Conservation (phyloP, 805 yeast genomes). For the Cyberlindnera meyerae region DNA sequence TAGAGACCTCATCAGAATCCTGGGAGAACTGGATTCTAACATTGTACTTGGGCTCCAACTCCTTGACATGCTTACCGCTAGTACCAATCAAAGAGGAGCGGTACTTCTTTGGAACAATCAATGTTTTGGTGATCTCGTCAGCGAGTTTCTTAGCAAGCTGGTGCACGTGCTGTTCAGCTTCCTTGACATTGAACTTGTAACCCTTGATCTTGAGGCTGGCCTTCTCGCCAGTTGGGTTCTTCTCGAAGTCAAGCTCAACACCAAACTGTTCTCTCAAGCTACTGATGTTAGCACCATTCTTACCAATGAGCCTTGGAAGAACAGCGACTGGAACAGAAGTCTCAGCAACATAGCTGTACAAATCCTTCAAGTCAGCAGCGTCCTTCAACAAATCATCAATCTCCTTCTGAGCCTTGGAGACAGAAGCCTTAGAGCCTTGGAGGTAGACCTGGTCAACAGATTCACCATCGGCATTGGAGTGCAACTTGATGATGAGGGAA, state of each 20-base stretch:
- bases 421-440: constrained; percentile 67
- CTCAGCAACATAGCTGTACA: constrained; percentile 37
- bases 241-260: constrained; percentile 70
- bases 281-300: constrained; percentile 72
- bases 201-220: constrained; percentile 66
- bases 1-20: constrained; percentile 52
- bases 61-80: constrained; percentile 72
- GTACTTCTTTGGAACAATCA: constrained; percentile 69
- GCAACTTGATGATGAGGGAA: constrained; percentile 40
- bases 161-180: constrained; percentile 55
- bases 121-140: constrained; percentile 65
- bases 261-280: constrained; percentile 67
- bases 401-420: constrained; percentile 46
- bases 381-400: constrained; percentile 52
- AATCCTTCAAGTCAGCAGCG: constrained; percentile 44
- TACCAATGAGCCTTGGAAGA: constrained; percentile 83
- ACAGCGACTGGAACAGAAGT: constrained; percentile 61
- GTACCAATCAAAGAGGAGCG: constrained; percentile 84
- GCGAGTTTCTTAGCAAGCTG: constrained; percentile 70
- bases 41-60: constrained; percentile 82
- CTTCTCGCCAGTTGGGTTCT: constrained; percentile 39
- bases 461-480: constrained; percentile 32
- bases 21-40: constrained; percentile 77
- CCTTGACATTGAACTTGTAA: constrained; percentile 69
- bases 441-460: constrained; percentile 52